A percentile compares a stretch with the other conserved stretches of the same genome.
Evolutionary conservation across 345 rosid genomes (phyloP).

Genomic region (Lumnitzera racemosa): DNA sequence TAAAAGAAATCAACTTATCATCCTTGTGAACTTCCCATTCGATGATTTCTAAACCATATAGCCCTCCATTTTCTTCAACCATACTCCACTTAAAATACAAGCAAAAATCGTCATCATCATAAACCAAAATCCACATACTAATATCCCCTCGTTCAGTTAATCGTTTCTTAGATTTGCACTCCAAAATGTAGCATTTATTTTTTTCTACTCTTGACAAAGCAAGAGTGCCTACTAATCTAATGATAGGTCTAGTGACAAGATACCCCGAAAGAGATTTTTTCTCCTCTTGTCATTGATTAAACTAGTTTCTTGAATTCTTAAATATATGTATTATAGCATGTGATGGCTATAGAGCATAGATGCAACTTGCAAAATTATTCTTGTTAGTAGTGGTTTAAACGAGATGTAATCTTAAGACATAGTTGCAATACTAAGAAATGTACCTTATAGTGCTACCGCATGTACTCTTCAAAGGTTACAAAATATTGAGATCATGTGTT

Average conservation of each 20-base stretch:
- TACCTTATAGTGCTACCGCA: constrained; percentile 48
- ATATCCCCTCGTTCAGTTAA: constrained; percentile 48
- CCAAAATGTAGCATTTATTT: constrained; percentile 38
- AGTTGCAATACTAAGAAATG: not conserved
- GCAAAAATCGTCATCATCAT: constrained; percentile 52
- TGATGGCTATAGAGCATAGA: constrained; percentile 58
- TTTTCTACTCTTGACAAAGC: constrained; percentile 25
- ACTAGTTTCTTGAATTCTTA: constrained; percentile 49
- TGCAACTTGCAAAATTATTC: constrained; percentile 30
- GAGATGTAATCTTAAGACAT: not conserved
- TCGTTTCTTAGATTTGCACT: constrained; percentile 53
- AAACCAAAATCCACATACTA: constrained; percentile 32
- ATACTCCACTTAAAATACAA: constrained; percentile 38
- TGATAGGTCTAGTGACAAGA: constrained; percentile 41
- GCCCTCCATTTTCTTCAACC: constrained; percentile 15
- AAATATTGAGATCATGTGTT: constrained; percentile 50
- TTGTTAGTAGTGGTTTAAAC: not conserved
- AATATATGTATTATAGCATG: constrained; percentile 43
- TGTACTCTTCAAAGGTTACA: constrained; percentile 47
- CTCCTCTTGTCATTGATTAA: constrained; percentile 38
- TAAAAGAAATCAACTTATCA: not conserved
- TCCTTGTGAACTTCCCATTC: constrained; percentile 42
- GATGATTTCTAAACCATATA: constrained; percentile 28
- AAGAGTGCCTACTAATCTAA: constrained; percentile 27
- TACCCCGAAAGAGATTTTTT: constrained; percentile 5